A percentile compares a stretch with the other conserved stretches of the same genome.
Conservation (phyloP, 2,329 filamentous ascomycete genomes). For the Penicillium sp. region DNA sequence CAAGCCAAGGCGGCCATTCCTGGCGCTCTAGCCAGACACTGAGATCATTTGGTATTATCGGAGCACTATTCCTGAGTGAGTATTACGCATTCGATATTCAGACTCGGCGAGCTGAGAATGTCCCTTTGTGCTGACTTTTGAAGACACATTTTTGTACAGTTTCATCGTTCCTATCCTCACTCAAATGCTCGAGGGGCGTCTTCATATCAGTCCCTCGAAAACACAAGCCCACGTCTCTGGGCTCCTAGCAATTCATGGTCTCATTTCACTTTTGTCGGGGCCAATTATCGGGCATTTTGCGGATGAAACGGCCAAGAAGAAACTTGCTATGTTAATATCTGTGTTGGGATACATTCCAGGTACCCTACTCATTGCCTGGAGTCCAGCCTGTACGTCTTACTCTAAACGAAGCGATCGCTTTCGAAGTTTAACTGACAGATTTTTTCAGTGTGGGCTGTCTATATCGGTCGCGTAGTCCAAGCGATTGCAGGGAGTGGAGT, state of each 20-base stretch:
- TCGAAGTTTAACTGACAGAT: background rate
- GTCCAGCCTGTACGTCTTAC: background rate
- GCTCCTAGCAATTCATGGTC: background rate
- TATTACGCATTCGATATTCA: background rate
- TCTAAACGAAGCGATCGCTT: background rate
- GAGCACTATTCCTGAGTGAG: background rate
- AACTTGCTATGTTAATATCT: background rate
- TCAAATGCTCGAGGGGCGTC: background rate
- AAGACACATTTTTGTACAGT: background rate
- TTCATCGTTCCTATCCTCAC: background rate
- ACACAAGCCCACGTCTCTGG: background rate
- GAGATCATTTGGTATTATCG: background rate
- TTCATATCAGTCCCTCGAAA: background rate
- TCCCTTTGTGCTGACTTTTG: background rate
- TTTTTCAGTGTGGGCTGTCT: background rate
- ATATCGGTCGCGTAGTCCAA: slow-evolving; percentile 28
- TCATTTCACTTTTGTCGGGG: background rate
- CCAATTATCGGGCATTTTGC: background rate
- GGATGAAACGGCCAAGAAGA: background rate
- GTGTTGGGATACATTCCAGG: background rate
- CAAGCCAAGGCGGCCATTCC: background rate
- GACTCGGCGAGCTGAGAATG: background rate
- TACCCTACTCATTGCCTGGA: background rate
- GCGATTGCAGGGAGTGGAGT: slow-evolving; percentile 21
- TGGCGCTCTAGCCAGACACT: background rate